Percentiles rank a stretch among this genome's conserved stretches.
These are phyloP conservation scores for Annulohypoxylon maeteangense DNA, from an alignment of 495 filamentous ascomycete species.

Conservation along the genomic window DNA sequence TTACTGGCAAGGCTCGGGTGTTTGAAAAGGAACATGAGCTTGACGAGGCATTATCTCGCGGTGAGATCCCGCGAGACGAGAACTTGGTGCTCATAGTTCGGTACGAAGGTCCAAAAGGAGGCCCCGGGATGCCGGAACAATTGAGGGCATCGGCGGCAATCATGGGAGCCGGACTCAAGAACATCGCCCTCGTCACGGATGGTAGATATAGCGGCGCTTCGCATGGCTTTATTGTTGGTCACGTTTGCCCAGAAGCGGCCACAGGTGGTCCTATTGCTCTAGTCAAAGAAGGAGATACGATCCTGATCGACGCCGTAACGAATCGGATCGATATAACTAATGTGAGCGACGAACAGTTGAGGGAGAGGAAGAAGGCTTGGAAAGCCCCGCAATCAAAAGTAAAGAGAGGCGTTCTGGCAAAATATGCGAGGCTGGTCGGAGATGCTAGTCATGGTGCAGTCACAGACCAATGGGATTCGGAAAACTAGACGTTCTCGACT, in stretches of 20 bases:
- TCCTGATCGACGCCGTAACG: slow-evolving; percentile 86
- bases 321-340: slow-evolving; percentile 79
- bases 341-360: slow-evolving; percentile 73
- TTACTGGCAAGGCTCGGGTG: slow-evolving; percentile 85
- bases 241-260: slow-evolving; percentile 90
- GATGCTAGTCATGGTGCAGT: slow-evolving; percentile 67
- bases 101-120: slow-evolving; percentile 95
- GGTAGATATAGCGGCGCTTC: slow-evolving; percentile 90
- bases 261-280: slow-evolving; percentile 85
- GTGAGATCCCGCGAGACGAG: slow-evolving; percentile 72
- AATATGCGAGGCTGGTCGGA: slow-evolving; percentile 77
- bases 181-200: slow-evolving; percentile 93
- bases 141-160: slow-evolving; percentile 87
- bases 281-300: slow-evolving; percentile 80
- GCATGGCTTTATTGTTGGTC: slow-evolving; percentile 93
- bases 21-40: slow-evolving; percentile 90
- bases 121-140: slow-evolving; percentile 99
- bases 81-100: slow-evolving; percentile 94
- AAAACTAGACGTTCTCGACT: neutral
- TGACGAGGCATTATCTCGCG: slow-evolving; percentile 76
- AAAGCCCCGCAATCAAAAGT: slow-evolving; percentile 75
- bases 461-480: slow-evolving; percentile 55
- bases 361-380: slow-evolving; percentile 74
- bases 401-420: slow-evolving; percentile 88
- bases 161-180: slow-evolving; percentile 90